Evolutionary conservation across 2,329 filamentous ascomycete genomes (phyloP).

Genomic region (Incumbomyces lentus): DNA sequence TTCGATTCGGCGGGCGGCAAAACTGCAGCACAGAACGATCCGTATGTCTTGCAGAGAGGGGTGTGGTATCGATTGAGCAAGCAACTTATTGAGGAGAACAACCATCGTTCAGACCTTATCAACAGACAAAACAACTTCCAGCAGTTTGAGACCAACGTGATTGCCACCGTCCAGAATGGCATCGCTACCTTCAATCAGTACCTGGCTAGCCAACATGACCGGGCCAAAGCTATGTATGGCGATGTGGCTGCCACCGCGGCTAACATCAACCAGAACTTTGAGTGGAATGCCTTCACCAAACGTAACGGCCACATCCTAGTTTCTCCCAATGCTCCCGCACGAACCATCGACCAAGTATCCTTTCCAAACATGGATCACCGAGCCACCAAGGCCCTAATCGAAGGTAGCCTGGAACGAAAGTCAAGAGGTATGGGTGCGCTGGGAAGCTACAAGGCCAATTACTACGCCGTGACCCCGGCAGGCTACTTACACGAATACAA

Average conservation of each 20-base stretch:
- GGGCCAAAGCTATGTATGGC: slow-evolving; percentile 66
- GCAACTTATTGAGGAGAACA: slow-evolving; percentile 92
- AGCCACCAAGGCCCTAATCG: slow-evolving; percentile 71
- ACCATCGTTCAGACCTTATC: slow-evolving; percentile 76
- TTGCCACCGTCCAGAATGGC: slow-evolving; percentile 71
- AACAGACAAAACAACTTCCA: slow-evolving; percentile 84
- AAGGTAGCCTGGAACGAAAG: slow-evolving; percentile 83
- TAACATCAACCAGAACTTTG: slow-evolving; percentile 70
- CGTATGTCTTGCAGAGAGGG: slow-evolving; percentile 75
- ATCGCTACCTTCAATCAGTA: slow-evolving; percentile 76
- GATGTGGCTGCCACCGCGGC: slow-evolving; percentile 73
- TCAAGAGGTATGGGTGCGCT: slow-evolving; percentile 70
- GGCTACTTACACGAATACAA: slow-evolving; percentile 95
- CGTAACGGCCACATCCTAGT: slow-evolving; percentile 65
- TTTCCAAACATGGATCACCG: slow-evolving; percentile 86
- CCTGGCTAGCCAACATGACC: slow-evolving; percentile 69
- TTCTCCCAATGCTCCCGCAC: slow-evolving; percentile 63
- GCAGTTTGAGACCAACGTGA: slow-evolving; percentile 74
- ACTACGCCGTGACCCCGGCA: slow-evolving; percentile 82
- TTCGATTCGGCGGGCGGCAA: slow-evolving; percentile 68
- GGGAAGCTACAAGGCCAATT: slow-evolving; percentile 65
- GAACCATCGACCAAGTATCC: slow-evolving; percentile 59
- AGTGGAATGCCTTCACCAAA: slow-evolving; percentile 76
- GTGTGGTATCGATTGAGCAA: slow-evolving; percentile 76
- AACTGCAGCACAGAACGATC: slow-evolving; percentile 64